Base-by-base conservation (phyloP, 495 filamentous ascomycete genomes). In the Penicillium subrubescens region DNA sequence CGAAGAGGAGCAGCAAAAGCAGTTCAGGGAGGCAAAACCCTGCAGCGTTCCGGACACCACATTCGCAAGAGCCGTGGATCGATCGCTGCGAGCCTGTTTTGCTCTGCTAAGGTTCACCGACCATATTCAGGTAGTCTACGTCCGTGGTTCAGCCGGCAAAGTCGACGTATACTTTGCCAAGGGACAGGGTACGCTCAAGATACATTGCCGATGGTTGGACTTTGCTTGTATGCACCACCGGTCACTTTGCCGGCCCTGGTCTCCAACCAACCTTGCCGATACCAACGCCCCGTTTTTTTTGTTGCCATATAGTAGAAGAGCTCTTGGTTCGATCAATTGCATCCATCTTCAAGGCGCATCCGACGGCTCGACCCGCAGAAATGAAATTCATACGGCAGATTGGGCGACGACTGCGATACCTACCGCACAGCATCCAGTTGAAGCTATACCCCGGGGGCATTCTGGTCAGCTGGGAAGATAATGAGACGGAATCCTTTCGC, bases 401-500 rank as follows among this genome's bases (percentile, higher is more conserved):
- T 39, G 29, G 54, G 21, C 34, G 34, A 0, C 54, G 31, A 23
- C 54, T 57, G 15, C 54, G 54, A 37, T 34, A 35, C 33, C 12
- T 57, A 33, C 54, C 34, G 33, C 34, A 57, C 29, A 57, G 31
- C 19, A 57, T 57, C 34, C 35, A 57, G 35, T 39, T 57, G 19
- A 57, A 23, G 35, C 54, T 19, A 34, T 39, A 57, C 5, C 34
- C 54, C 1, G 54, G 31, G 21, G 54, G 54, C n/a, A 34, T 57
- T 35, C 54, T 57, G n/a, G 54, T 57, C 34, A 57, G 31, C 25
- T 57, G 34, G 54, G 54, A 57, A 57, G 54, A 57, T 19, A 57
- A 39, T 57, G 34, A 57, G 54, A 23, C 54, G 35, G 54, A 57
- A 39, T 57, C 54, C n/a, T n/a, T n/a, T n/a, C n/a, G n/a, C n/a